A percentile compares a stretch with the other conserved stretches of the same genome.
These are phyloP conservation scores for Polytrichum formosum DNA, from an alignment of 225 moss, liverwort and hornwort species.

Conservation along the genomic window DNA sequence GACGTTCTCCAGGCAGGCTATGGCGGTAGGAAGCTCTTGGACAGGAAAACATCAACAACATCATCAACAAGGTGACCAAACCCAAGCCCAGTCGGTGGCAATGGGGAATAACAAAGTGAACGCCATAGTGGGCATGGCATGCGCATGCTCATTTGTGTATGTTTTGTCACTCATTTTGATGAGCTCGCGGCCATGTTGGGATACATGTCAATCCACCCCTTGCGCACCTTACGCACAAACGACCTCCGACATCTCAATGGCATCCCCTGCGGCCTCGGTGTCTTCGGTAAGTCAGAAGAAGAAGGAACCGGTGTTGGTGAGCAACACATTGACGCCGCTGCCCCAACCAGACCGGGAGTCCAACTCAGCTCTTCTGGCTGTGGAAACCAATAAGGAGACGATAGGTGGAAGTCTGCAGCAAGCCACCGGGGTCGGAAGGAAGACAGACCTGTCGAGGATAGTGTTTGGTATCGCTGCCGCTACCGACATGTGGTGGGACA, in stretches of 20 bases:
- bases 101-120: constrained; percentile 31
- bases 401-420: too few relatives aligned
- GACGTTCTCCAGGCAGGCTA: neutral
- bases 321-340: constrained; percentile 7
- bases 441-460: constrained; percentile 37
- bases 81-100: too few relatives aligned
- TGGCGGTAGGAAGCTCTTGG: constrained; percentile 25
- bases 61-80: constrained; percentile 16
- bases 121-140: constrained; percentile 41
- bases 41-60: constrained; percentile 25
- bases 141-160: constrained; percentile 41
- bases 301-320: neutral
- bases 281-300: neutral
- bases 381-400: neutral
- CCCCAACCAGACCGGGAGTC: constrained; percentile 5
- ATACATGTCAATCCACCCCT: constrained; percentile 16
- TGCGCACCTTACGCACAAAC: constrained; percentile 17
- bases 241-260: neutral
- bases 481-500: constrained; percentile 48
- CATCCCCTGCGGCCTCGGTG: neutral
- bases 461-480: constrained; percentile 56
- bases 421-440: neutral
- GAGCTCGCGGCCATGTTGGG: constrained; percentile 39
- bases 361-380: constrained; percentile 3
- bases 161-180: constrained; percentile 38